Evolutionary conservation across 345 rosid genomes (phyloP), one percentile per base, ranked within the genome.

Genomic region (Rhizophora mangle): DNA sequence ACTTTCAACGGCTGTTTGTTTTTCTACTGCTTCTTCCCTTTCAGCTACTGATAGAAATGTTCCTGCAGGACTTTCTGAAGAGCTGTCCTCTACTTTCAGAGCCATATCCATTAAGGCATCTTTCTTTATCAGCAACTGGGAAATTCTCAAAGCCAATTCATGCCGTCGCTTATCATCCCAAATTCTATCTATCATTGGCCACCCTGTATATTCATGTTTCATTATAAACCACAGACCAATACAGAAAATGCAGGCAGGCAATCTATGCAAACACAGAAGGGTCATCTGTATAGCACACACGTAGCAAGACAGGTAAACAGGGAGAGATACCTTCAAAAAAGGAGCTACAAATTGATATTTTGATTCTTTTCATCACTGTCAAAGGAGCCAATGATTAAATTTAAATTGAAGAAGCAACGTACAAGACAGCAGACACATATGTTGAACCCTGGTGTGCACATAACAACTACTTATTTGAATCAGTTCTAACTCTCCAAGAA

Each of bases 31-130:
- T n/a, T 4, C 19, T 37, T 4, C 20, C 53, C 30, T 39, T 20
- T 22, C 31, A 31, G 15, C 37, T 57, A 4, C 11, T 5, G 16
- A 22, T 2, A 2, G 11, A 32, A 9, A 34, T 0, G 6, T 22
- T 24, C 0, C 46, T 2, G 22, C 9, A 0, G 57, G 34, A 7
- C 8, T 11, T 24, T 20, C 49, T 2, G 47, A 39, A 65, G 67
- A 34, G 18, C 27, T 43, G 4, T 36, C 16, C 1, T 18, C 68
- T 39, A n/a, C 60, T 15, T 9, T 2, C 2, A 11, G 19, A 1
- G 67, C 34, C 39, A 10, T 8, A 4, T 26, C 43, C 75, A 71
- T 62, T 4, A 75, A 71, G 16, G 66, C 49, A 30, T 76, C 75
- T 60, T 39, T 64, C 49, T 52, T 15, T 16, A 75, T 64, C 2